Evolutionary conservation across 345 rosid species (phyloP).

Genomic region (Pistacia vera): DNA sequence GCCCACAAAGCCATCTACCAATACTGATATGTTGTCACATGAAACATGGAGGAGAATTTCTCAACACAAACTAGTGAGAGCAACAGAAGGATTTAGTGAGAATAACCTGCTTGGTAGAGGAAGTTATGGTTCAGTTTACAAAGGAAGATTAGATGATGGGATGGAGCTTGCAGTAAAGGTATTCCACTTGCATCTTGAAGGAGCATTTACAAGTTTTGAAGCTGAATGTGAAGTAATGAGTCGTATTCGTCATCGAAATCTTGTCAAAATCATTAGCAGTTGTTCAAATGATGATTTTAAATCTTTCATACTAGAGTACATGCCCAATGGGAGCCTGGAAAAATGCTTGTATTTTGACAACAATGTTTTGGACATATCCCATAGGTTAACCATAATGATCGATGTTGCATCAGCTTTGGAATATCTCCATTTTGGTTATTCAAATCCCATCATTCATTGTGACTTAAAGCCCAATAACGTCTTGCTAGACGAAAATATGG

Average conservation of each 20-base stretch:
- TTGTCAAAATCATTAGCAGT: constrained; percentile 12
- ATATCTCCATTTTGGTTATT: constrained; percentile 14
- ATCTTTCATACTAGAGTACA: constrained; percentile 4
- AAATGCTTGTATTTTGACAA: constrained; percentile 10
- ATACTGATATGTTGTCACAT: background rate
- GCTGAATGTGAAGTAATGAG: constrained; percentile 16
- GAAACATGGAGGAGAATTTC: constrained; percentile 13
- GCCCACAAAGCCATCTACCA: too few species aligned
- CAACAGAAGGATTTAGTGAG: constrained; percentile 20
- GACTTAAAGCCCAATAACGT: constrained; percentile 19
- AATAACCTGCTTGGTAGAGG: constrained; percentile 20
- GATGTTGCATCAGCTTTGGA: constrained; percentile 25
- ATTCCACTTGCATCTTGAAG: constrained; percentile 13
- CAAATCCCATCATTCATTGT: constrained; percentile 7
- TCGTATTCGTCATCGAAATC: constrained; percentile 17
- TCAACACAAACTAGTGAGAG: background rate
- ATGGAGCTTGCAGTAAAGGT: constrained; percentile 19
- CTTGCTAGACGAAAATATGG: background rate
- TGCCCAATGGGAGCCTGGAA: background rate
- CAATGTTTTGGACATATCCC: background rate
- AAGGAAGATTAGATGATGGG: constrained; percentile 21
- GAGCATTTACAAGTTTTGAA: constrained; percentile 16
- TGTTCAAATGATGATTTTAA: constrained; percentile 17
- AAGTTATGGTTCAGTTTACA: constrained; percentile 19
- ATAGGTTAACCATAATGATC: constrained; percentile 9